Base-by-base conservation (phyloP, 768 basidiomycete genomes). In the Fistulinella prunicolor region DNA sequence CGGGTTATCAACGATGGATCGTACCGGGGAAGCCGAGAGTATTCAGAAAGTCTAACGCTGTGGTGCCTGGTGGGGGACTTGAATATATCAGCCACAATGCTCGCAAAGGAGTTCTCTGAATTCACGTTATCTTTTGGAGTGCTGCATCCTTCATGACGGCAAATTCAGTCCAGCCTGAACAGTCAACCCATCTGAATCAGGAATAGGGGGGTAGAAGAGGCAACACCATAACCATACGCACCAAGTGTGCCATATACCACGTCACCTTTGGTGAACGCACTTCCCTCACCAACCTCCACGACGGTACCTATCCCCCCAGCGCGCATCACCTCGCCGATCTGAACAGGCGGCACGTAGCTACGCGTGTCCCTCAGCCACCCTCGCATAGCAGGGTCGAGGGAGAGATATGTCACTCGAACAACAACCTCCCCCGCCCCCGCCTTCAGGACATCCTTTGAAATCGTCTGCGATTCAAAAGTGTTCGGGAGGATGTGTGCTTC, bases 341-440 rank as follows among this genome's bases (percentile, higher is more conserved):
- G 60, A 5, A 84, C 81, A 9, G 88, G 87, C 13, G 79, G 79
- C 14, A 88, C 41, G 61, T 92, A 91, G 56, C 81, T 84, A 38
- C 92, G 75, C 14, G 61, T 63, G 62, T 90, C 86, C 51, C 78
- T 80, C 42, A 98, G 61, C 77, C 87, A 96, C 12, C 80, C 82
- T 9, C 92, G 78, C 89, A 93, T 91, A 0, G 91, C 89, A 17
- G 94, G 92, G 59, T 96, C 94, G 54, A 96, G 64, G 28, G 83
- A 84, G 26, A 92, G 61, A 74, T 85, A 94, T 39, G 83, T 82
- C 49, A 88, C 81, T 63, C 81, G 78, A n/a, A 97, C 81, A 38
- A 94, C 72, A 8, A 82, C 81, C 52, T 86, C 74, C 20, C 69
- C 65, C 17, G 65, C 53, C 1, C 74, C 76, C 6, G 82, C 75